Evolutionary conservation across 1,284 basidiomycete genomes (phyloP), one percentile per base, ranked within the genome.

Genomic region (Apiotrichum gracile): DNA sequence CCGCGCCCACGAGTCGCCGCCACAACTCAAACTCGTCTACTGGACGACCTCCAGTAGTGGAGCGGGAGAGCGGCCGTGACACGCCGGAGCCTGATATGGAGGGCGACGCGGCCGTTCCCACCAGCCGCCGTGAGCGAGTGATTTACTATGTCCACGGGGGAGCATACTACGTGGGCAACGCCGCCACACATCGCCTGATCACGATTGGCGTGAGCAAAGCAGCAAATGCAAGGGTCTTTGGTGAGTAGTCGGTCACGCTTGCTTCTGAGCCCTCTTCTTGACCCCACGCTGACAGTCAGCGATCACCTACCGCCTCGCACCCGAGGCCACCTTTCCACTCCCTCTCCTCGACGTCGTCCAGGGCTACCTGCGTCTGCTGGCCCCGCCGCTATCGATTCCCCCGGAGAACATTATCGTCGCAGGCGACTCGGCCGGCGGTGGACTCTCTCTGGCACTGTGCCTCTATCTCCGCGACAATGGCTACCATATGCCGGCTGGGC

Each of bases 121-220:
- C 54, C 1, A 55, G 26, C 43, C 54, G 77, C 42, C 85, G 84
- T 59, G 89, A 93, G 59, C 81, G 86, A 47, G 87, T 97, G 31
- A 85, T 97, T 29, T 80, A 97, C 33, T 98, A 92, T 69, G 80
- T 97, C 19, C 96, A 98, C 68, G 96, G 94, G 50, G 94, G 90
- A 45, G 93, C 93, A 47, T 97, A 97, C 72, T 97, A 91, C 71
- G 81, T 90, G 56, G 93, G 91, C 62, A 92, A 88, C 64, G 88
- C 94, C 17, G 88, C 92, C n/a, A 91, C 90, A 0, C 92, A 97
- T 72, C 82, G 94, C 40, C 80, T 91, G 40, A 82, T 98, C 55
- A 94, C 93, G 10, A 91, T 97, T 62, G 88, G 90, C 8, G 78
- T 97, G 51, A 88, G 91, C 33, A 93, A 94, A 70, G 86, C 87